Evolutionary conservation across 2,329 filamentous ascomycete genomes (phyloP).

Genomic region (Rutstroemia sp.): DNA sequence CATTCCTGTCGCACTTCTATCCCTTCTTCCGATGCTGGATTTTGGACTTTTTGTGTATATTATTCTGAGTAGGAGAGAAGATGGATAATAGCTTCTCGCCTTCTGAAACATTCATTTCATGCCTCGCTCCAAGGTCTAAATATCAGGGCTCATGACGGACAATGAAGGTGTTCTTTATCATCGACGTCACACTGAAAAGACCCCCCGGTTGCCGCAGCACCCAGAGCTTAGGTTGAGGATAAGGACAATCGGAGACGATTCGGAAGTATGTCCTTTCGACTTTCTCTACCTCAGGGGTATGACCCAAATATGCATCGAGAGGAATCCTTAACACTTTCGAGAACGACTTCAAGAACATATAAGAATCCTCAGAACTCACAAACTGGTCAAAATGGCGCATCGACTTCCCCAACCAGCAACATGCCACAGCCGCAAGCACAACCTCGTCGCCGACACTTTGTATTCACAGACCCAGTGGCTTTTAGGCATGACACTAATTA

Average conservation of each 20-base stretch:
- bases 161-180: constrained; percentile 5
- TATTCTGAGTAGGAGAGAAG: neutral
- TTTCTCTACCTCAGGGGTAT: constrained; percentile 19
- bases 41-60: neutral
- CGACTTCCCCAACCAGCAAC: neutral
- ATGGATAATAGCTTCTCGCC: neutral
- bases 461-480: constrained; percentile 59
- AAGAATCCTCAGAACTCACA: constrained; percentile 13
- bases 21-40: neutral
- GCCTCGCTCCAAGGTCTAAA: neutral
- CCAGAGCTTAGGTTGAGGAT: neutral
- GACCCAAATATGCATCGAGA: constrained; percentile 28
- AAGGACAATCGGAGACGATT: constrained; percentile 1
- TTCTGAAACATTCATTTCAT: constrained; percentile 1
- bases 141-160: neutral
- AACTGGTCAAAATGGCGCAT: constrained; percentile 9
- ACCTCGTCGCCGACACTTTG: constrained; percentile 32
- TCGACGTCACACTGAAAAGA: constrained; percentile 5
- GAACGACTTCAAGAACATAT: constrained; percentile 19
- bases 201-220: neutral
- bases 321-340: constrained; percentile 23
- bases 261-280: constrained; percentile 19
- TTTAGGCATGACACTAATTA: constrained; percentile 37
- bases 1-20: too few species aligned
- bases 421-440: constrained; percentile 2